Percentiles rank a stretch among this genome's conserved stretches.
Conservation (phyloP, 176 grass and related monocot genomes). For the Chrysopogon serrulatus region DNA sequence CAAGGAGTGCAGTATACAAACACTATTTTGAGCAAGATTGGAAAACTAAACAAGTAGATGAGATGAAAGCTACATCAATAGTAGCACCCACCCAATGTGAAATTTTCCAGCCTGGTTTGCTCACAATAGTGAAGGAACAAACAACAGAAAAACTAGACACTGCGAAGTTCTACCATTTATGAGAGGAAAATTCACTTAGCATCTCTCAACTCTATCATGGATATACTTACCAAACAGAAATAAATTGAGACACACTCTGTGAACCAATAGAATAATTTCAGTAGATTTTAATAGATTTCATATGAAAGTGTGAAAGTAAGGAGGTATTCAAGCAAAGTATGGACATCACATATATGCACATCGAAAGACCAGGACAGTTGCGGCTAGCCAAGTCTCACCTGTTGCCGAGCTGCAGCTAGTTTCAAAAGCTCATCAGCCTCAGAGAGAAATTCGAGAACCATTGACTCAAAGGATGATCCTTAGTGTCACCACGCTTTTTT, state of each 20-base stretch:
- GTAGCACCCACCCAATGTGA: background rate
- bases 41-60: background rate
- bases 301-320: background rate
- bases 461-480: slow-evolving; percentile 83
- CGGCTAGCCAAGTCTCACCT: slow-evolving; percentile 45
- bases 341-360: background rate
- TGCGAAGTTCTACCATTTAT: background rate
- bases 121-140: background rate
- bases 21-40: background rate
- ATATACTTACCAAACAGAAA: background rate
- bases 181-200: background rate
- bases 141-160: background rate
- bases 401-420: slow-evolving; percentile 83
- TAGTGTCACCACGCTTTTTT: slow-evolving; percentile 77
- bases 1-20: background rate
- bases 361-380: background rate
- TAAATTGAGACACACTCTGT: background rate
- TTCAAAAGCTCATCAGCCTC: slow-evolving; percentile 97
- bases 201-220: background rate
- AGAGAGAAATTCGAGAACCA: slow-evolving; percentile 95
- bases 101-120: background rate
- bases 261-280: background rate
- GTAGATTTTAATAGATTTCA: background rate
- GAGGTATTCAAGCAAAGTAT: background rate
- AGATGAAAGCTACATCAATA: background rate